A percentile compares a stretch with the other conserved stretches of the same genome.
Evolutionary conservation across 306 rosid genomes (phyloP).

Genomic region (Citrullus amarus): DNA sequence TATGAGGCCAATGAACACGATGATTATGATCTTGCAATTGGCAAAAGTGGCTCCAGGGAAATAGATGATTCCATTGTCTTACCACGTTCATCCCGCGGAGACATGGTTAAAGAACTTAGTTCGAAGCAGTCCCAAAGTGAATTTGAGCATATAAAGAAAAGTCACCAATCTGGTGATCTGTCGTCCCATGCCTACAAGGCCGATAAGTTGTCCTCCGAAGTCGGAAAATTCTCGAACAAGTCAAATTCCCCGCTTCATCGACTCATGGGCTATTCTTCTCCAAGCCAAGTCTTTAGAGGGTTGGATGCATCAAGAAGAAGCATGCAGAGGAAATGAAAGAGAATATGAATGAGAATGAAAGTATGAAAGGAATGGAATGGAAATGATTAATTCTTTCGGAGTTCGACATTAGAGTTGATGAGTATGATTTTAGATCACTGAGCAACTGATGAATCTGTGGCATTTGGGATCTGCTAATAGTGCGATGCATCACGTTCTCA

Average conservation of each 20-base stretch:
- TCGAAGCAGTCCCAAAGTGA: slow-evolving; percentile 23
- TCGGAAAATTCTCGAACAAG: slow-evolving; percentile 11
- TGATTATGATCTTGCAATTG: slow-evolving; percentile 26
- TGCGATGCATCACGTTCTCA: neutral
- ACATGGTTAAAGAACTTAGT: slow-evolving; percentile 17
- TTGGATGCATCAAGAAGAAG: slow-evolving; percentile 14
- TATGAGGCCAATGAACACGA: slow-evolving; percentile 23
- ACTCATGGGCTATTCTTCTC: slow-evolving; percentile 78
- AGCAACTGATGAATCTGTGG: neutral
- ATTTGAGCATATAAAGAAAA: slow-evolving; percentile 10
- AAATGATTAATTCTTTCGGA: neutral
- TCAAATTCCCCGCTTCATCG: slow-evolving; percentile 58
- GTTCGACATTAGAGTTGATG: neutral
- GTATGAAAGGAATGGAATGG: neutral
- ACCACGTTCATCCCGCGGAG: slow-evolving; percentile 21
- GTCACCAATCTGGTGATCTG: slow-evolving; percentile 3
- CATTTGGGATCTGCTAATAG: neutral
- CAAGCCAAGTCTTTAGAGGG: slow-evolving; percentile 52
- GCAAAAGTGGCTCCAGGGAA: slow-evolving; percentile 52
- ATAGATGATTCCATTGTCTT: slow-evolving; percentile 27
- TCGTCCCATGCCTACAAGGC: slow-evolving; percentile 20
- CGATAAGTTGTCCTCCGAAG: slow-evolving; percentile 28
- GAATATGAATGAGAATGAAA: neutral
- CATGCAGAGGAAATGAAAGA: slow-evolving; percentile 11
- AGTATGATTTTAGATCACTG: neutral